Base-by-base conservation (phyloP, 163 green algal genomes). In the Prototheca cutis region DNA sequence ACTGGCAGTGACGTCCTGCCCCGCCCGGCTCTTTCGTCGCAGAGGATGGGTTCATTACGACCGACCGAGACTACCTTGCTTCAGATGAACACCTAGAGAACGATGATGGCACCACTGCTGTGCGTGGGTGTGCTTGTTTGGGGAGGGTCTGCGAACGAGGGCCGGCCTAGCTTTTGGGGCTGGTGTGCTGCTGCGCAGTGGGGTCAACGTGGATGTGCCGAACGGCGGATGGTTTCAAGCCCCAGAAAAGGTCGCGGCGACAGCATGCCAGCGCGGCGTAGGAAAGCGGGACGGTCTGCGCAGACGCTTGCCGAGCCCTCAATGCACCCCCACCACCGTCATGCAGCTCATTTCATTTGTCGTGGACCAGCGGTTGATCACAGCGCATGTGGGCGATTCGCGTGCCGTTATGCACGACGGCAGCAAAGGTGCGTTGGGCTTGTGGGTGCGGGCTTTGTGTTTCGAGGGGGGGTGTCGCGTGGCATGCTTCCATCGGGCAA, bases 321-420 rank as follows among this genome's bases (percentile, higher is more conserved):
- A n/a, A n/a, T n/a, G n/a, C n/a, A n/a, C n/a, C n/a, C 42, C 42
- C 42, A 17, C 42, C 25, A 17, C 42, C 25, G 10, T 23, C 6
- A 28, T 24, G 10, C 42, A 51, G 42, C 80, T 95, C 3, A 90
- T 84, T 4, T 85, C 82, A 0, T 73, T 97, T 19, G 63, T 97
- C 40, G 39, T 94, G 31, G 83, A 77, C 6, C 65, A 86, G 24
- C 65, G 66, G 27, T 76, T 98, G 48, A 66, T 91, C 25, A 76
- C 95, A 23, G 93, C 88, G 21, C 93, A 98, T 53, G 87, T 94
- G 18, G 91, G 91, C 4, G 91, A 98, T 71, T 93, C 82, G 7
- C 66, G 91, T 7, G 87, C 82, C 23, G 87, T 97, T 27, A 75
- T 97, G 45, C 83, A 72, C 36, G 61, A 79, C 4, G 62, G 61